Percentiles rank a stretch among this genome's conserved stretches.
These are phyloP conservation scores for Prinsepia uniflora DNA, from an alignment of 306 rosid genomes.

Conservation along the genomic window DNA sequence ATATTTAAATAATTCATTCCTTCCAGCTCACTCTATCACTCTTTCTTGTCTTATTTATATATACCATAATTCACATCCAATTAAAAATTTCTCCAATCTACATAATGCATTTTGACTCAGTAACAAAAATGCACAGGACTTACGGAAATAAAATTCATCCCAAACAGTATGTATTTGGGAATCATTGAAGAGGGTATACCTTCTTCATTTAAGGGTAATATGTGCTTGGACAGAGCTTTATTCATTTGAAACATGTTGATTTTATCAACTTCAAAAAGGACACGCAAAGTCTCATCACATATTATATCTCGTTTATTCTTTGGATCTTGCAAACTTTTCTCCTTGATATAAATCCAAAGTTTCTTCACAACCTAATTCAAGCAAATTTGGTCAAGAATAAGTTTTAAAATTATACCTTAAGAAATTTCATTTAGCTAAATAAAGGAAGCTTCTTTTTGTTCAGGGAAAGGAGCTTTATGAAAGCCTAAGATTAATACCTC, in stretches of 20 bases:
- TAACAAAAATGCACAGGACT: not conserved
- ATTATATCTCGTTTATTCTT: constrained; percentile 27
- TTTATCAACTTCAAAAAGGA: constrained; percentile 28
- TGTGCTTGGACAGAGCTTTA: constrained; percentile 35
- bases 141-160: not conserved
- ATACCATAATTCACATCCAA: not conserved
- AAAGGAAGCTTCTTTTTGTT: not conserved
- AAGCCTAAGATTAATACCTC: constrained; percentile 21
- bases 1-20: not conserved
- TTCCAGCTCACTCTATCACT: not conserved
- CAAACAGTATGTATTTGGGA: not conserved
- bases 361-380: constrained; percentile 39
- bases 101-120: not conserved
- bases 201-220: constrained; percentile 28
- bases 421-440: not conserved
- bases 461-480: not conserved
- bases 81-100: not conserved
- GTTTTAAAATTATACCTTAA: not conserved
- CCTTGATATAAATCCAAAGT: constrained; percentile 36
- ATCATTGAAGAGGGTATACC: constrained; percentile 10
- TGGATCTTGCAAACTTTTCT: constrained; percentile 39
- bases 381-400: not conserved
- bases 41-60: not conserved
- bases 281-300: constrained; percentile 31
- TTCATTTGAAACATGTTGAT: constrained; percentile 45